Base-by-base conservation (phyloP, 2,329 filamentous ascomycete genomes). In the Aureobasidium sp. region DNA sequence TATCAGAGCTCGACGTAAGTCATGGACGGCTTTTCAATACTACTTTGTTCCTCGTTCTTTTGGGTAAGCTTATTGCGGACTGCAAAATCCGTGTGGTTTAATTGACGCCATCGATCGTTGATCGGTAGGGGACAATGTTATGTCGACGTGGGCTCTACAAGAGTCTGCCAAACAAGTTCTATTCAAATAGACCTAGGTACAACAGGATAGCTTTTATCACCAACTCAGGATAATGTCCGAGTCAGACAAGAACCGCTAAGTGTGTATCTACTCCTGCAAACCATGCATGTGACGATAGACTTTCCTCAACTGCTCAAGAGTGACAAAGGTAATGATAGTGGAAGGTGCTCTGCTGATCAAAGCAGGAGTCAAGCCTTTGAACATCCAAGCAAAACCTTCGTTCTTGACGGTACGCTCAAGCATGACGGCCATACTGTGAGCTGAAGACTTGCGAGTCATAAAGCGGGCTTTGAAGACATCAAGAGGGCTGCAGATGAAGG, bases 381-480 rank as follows among this genome's bases (percentile, higher is more conserved):
- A 67, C 66, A 68, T 68, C 66, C 65, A 67, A n/a, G 48, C 31
- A 17, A 55, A 27, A 9, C 66, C 66, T 57, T 68, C 66, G 12
- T 64, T 63, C 61, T 53, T 66, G 60, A 67, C 62, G 9, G 60
- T 64, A 14, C 62, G 62, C 36, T 62, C 63, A 17, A 67, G 47
- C 59, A 67, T 64, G 27, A 62, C 49, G 27, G 60, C 29, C 55
- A 68, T 65, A 8, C 64, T 62, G 49, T 65, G 64, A 59, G 61
- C 42, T 7, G 55, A 56, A 12, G 58, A 58, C 36, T 60, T 66
- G 57, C 64, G 61, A 45, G 65, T 66, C 65, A 68, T 68, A 22
- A 67, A 44, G 4, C 66, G 64, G 11, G 66, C 66, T 37, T 68
- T 68, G 63, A 68, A 67, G 14, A 68, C 66, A 48, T 68, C 66